A percentile compares a stretch with the other conserved stretches of the same genome.
These are phyloP conservation scores for Fusarium scirpi DNA, from an alignment of 2,329 filamentous ascomycete species.

Conservation along the genomic window DNA sequence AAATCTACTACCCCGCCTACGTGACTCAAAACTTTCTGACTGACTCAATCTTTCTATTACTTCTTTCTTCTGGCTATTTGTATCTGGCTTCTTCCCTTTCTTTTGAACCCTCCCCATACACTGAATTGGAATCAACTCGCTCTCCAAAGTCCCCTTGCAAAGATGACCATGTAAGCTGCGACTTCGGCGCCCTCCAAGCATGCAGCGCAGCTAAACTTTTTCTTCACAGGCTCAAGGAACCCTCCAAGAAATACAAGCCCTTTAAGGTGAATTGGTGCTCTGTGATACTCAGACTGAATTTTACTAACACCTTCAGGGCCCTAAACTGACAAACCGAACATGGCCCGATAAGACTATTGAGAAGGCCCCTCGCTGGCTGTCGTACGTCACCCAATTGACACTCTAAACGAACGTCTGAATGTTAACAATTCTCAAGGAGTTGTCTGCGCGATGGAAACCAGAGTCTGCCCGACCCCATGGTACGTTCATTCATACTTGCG, in stretches of 20 bases:
- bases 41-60: slow-evolving; percentile 25
- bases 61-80: slow-evolving; percentile 24
- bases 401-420: not conserved
- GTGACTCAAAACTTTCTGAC: slow-evolving; percentile 33
- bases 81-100: slow-evolving; percentile 9
- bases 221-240: slow-evolving; percentile 74
- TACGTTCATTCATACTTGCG: slow-evolving; percentile 54
- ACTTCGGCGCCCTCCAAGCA: slow-evolving; percentile 10
- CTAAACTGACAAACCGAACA: slow-evolving; percentile 76
- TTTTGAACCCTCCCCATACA: slow-evolving; percentile 1
- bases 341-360: slow-evolving; percentile 87
- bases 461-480: slow-evolving; percentile 92
- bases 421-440: slow-evolving; percentile 12
- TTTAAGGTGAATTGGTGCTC: slow-evolving; percentile 56
- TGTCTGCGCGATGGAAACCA: slow-evolving; percentile 86
- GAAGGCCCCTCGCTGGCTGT: slow-evolving; percentile 88
- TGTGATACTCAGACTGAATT: slow-evolving; percentile 48
- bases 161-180: slow-evolving; percentile 31
- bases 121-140: slow-evolving; percentile 13
- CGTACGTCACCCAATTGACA: slow-evolving; percentile 15
- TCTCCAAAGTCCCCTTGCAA: not conserved
- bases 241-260: slow-evolving; percentile 79
- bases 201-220: slow-evolving; percentile 8
- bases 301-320: slow-evolving; percentile 20
- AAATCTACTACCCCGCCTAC: slow-evolving; percentile 28